Conservation (phyloP, 2,329 filamentous ascomycete genomes). For the Penicillium frequentans region DNA sequence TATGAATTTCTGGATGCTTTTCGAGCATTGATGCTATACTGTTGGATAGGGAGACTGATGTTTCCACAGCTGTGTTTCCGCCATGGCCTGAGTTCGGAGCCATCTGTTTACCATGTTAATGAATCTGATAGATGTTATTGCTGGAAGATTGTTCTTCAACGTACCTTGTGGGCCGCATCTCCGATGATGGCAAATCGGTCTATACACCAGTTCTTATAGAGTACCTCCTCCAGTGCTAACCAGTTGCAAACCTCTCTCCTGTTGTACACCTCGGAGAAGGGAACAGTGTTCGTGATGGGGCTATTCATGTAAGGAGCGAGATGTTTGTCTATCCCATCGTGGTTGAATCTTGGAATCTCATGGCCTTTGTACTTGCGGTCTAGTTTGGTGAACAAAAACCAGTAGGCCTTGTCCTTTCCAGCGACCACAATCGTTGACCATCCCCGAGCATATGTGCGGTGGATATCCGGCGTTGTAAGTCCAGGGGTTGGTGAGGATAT, state of each 20-base stretch:
- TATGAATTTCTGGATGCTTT: neutral
- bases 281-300: neutral
- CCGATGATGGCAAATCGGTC: neutral
- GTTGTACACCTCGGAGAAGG: neutral
- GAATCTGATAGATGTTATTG: neutral
- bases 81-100: slow-evolving; percentile 15
- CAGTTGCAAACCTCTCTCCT: neutral
- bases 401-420: slow-evolving; percentile 10
- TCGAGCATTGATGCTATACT: neutral
- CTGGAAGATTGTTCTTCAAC: neutral
- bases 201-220: neutral
- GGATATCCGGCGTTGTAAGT: neutral
- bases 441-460: slow-evolving; percentile 2
- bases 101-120: slow-evolving; percentile 6
- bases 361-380: neutral
- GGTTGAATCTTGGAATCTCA: neutral
- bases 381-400: slow-evolving; percentile 11
- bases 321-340: neutral
- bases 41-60: slow-evolving; percentile 7
- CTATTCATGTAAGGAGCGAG: neutral
- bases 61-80: slow-evolving; percentile 13
- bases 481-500: slow-evolving; percentile 9
- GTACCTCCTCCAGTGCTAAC: neutral
- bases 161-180: neutral
- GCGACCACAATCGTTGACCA: slow-evolving; percentile 1